Evolutionary conservation across 169 alveolate species (phyloP), one percentile per base, ranked within the genome.

Genomic region (Prorocentrum cordatum): DNA sequence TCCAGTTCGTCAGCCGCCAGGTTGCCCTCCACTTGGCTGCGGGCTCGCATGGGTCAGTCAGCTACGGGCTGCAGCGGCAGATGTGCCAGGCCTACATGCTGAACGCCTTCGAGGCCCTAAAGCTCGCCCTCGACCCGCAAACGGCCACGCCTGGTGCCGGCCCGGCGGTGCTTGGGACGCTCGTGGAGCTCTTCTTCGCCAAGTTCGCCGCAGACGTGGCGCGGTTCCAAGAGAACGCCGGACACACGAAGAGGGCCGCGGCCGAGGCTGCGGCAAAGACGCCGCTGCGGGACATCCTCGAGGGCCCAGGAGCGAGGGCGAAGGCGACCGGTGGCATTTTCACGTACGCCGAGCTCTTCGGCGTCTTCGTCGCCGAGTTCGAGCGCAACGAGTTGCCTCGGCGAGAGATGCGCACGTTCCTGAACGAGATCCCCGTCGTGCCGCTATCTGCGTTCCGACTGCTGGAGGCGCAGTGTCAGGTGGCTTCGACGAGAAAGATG

Each of bases 191-290:
- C 26, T 82, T 82, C 64, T 82, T 39, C n/a, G 80, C 91, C 22
- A 82, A 82, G 91, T 82, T 82, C 20, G 38, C 91, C 2, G 70
- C 91, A 2, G 91, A 82, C 35, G 80, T 82, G 7, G 91, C 91
- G 29, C 80, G 91, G 12, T 39, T 50, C 42, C 89, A 80, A 77
- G n/a, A n/a, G n/a, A n/a, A n/a, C n/a, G n/a, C n/a, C n/a, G n/a
- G n/a, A n/a, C n/a, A n/a, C n/a, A n/a, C n/a, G n/a, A n/a, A n/a
- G n/a, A n/a, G n/a, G n/a, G n/a, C n/a, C n/a, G n/a, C n/a, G n/a
- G n/a, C n/a, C n/a, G n/a, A n/a, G n/a, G n/a, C n/a, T n/a, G n/a
- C n/a, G n/a, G n/a, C n/a, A n/a, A n/a, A n/a, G n/a, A n/a, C n/a
- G n/a, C n/a, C n/a, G n/a, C n/a, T n/a, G n/a, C n/a, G n/a, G n/a